Evolutionary conservation across 352 stramenopile genomes (phyloP), one percentile per base, ranked within the genome.

Genomic region (Globisporangium spiculum): DNA sequence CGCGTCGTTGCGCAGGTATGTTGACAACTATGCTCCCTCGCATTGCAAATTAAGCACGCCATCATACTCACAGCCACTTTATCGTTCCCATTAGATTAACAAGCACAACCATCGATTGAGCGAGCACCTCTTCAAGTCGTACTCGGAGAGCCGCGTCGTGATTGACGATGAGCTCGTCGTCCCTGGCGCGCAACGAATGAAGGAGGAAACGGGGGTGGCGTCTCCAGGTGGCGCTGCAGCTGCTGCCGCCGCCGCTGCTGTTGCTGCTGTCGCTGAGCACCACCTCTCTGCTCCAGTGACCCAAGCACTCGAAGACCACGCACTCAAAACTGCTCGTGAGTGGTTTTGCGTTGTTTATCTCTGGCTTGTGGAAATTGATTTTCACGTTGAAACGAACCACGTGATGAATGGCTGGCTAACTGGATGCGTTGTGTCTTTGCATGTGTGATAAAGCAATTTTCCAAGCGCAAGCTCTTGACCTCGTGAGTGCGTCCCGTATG

Each of bases 101-200:
- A 86, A 89, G 65, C 86, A 94, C 65, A 94, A 94, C 69, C 86
- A 94, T 67, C 81, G 84, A n/a, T 67, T 94, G 60, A 94, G 86
- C 60, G 86, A 94, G 62, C 86, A 94, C 65, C 69, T 94, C 61
- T 94, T 92, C 74, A 94, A 94, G 74, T 94, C 86, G 61, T 94
- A 94, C 71, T 88, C 86, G 53, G 86, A 94, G 60, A 92, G 80
- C 69, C 86, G 86, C n/a, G 86, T 94, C 14, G 86, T 94, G 54
- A 91, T 94, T 68, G 86, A 94, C 53, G 86, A 94, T 54, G 86
- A 94, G 48, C 78, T 94, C 7, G 71, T 91, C 1, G 75, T 89
- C 55, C 76, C 79, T 24, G 75, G 78, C 22, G 53, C 62, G 12
- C 82, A 87, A 53, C 79, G 78, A 9, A 5, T 76, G 8, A 92